Percentiles rank a stretch among this genome's conserved stretches.
Evolutionary conservation across 2,329 filamentous ascomycete species (phyloP).

Genomic region (Blastomyces emzantsi): DNA sequence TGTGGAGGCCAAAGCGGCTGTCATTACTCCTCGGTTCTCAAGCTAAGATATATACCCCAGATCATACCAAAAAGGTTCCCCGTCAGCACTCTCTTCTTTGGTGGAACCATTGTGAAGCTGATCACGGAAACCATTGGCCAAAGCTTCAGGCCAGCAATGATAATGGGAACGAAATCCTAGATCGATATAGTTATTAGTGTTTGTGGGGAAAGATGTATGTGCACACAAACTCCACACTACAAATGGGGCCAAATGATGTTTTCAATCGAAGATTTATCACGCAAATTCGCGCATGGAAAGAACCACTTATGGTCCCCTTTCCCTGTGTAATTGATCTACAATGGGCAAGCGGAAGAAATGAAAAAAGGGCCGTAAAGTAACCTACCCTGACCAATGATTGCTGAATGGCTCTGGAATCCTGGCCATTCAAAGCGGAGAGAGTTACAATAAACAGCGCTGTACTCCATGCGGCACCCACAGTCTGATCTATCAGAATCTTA

Average conservation of each 20-base stretch:
- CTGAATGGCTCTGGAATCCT: slow-evolving; percentile 26
- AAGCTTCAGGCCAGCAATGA: slow-evolving; percentile 32
- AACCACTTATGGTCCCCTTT: background rate
- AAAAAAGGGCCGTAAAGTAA: slow-evolving; percentile 18
- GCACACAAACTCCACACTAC: background rate
- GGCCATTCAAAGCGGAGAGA: slow-evolving; percentile 42
- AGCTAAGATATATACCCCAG: slow-evolving; percentile 34
- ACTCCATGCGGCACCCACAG: slow-evolving; percentile 48
- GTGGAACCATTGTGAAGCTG: slow-evolving; percentile 32
- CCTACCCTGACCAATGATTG: slow-evolving; percentile 27
- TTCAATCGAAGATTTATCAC: background rate
- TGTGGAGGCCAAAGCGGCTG: background rate
- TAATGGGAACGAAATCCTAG: slow-evolving; percentile 31
- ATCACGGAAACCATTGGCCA: slow-evolving; percentile 35
- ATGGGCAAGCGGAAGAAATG: background rate
- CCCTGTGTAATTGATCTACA: background rate
- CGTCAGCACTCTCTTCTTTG: slow-evolving; percentile 28
- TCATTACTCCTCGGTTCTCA: slow-evolving; percentile 19
- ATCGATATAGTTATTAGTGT: background rate
- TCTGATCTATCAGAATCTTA: slow-evolving; percentile 53
- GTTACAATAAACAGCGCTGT: slow-evolving; percentile 48
- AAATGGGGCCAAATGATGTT: background rate
- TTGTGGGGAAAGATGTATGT: background rate
- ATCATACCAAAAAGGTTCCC: slow-evolving; percentile 30
- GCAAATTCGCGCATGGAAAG: background rate